Conservation (phyloP, 208 protist genomes). For the Wallacemonas sp. region DNA sequence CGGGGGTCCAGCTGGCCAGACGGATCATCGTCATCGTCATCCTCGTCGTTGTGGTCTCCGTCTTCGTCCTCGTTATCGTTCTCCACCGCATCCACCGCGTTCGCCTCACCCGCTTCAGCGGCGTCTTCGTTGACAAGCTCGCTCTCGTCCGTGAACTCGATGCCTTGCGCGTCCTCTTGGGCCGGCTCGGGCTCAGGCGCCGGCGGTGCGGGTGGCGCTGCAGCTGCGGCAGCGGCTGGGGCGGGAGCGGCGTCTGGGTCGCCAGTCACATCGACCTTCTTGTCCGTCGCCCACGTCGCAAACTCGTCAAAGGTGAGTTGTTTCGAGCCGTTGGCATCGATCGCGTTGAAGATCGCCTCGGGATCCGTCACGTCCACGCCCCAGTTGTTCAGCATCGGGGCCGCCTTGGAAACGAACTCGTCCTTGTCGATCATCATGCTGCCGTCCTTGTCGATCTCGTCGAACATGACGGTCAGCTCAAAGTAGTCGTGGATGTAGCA, state of each 20-base stretch:
- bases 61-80: not conserved
- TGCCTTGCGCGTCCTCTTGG: slow-evolving; percentile 9
- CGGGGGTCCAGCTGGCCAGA: not conserved
- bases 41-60: not conserved
- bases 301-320: slow-evolving; percentile 58
- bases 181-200: not conserved
- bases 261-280: slow-evolving; percentile 30
- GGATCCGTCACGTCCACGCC: slow-evolving; percentile 31
- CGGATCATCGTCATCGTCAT: not conserved
- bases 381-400: slow-evolving; percentile 36
- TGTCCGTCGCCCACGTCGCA: slow-evolving; percentile 33
- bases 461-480: slow-evolving; percentile 57
- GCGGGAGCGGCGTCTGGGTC: slow-evolving; percentile 10
- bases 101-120: not conserved
- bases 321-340: slow-evolving; percentile 41
- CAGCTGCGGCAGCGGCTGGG: no score
- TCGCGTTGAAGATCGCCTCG: slow-evolving; percentile 32
- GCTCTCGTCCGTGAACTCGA: slow-evolving; percentile 29
- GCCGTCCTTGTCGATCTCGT: slow-evolving; percentile 37
- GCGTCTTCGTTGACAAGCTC: slow-evolving; percentile 13
- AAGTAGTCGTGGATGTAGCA: slow-evolving; percentile 52
- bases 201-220: not conserved
- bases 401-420: slow-evolving; percentile 48
- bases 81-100: not conserved
- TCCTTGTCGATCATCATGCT: slow-evolving; percentile 39